Evolutionary conservation across 257 asterid species (phyloP).

Genomic region (Haberlea rhodopensis): DNA sequence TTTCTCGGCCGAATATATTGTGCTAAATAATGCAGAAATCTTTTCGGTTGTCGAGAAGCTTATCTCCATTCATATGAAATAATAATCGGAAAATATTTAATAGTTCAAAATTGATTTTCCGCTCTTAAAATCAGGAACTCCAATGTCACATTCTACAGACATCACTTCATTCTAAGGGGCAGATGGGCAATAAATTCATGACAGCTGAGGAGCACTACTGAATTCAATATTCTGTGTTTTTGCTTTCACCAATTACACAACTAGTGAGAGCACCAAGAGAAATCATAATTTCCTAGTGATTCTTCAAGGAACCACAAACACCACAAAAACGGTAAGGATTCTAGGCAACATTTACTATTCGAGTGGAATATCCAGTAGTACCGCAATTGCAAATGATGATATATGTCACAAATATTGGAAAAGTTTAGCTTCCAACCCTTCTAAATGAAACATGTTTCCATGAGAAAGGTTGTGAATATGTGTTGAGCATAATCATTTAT

Average conservation of each 20-base stretch:
- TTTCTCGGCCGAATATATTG: conserved; percentile 10
- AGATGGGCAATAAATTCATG: not conserved
- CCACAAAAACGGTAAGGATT: not conserved
- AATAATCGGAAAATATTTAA: not conserved
- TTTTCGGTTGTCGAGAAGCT: conserved; percentile 10
- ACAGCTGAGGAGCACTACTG: not conserved
- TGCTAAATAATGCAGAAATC: conserved; percentile 10
- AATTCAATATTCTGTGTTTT: not conserved
- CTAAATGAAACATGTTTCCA: not conserved
- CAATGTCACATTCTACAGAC: too few species aligned
- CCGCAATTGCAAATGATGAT: not conserved
- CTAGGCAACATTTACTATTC: not conserved
- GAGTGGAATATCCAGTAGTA: not conserved
- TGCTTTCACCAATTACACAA: not conserved
- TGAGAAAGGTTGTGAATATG: not conserved
- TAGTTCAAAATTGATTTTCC: not conserved
- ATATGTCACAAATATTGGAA: not conserved
- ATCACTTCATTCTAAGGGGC: too few species aligned
- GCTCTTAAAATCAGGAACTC: not conserved
- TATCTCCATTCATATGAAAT: not conserved
- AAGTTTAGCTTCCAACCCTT: not conserved
- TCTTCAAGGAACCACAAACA: not conserved
- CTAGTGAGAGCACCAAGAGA: not conserved
- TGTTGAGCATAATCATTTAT: too few species aligned
- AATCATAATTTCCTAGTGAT: not conserved